Evolutionary conservation across 768 basidiomycete genomes (phyloP).

Genomic region (Daedaleopsis sinensis): DNA sequence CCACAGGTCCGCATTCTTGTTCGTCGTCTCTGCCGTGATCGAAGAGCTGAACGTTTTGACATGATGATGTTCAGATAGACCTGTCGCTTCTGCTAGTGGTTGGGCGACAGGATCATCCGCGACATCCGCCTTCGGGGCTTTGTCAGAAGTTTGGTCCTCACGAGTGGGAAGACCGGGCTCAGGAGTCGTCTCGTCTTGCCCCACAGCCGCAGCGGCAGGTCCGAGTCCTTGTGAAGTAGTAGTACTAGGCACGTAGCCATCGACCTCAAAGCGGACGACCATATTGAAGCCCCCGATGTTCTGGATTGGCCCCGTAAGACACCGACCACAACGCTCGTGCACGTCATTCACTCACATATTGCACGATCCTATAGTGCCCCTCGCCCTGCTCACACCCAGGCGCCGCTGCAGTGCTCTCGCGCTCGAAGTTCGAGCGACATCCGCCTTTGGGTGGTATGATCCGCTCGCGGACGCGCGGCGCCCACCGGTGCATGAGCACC

Average conservation of each 20-base stretch:
- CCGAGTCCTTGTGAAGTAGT: neutral
- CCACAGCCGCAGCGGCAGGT: neutral
- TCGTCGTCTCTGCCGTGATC: neutral
- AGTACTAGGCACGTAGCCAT: constrained; percentile 19
- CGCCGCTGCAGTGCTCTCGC: constrained; percentile 10
- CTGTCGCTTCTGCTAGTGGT: neutral
- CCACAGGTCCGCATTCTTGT: neutral
- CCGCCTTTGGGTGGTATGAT: constrained; percentile 14
- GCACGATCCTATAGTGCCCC: constrained; percentile 25
- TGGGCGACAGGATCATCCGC: too few relatives aligned
- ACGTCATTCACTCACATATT: constrained; percentile 24
- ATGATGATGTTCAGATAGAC: neutral
- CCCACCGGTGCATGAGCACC: constrained; percentile 63
- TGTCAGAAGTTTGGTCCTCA: too few relatives aligned
- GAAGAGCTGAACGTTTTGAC: neutral
- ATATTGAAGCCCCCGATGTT: constrained; percentile 27
- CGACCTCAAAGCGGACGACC: constrained; percentile 33
- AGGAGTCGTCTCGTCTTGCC: neutral
- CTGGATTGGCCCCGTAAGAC: constrained; percentile 10
- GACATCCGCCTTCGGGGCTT: too few relatives aligned
- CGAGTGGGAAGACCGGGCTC: too few relatives aligned
- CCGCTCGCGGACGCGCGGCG: constrained; percentile 36
- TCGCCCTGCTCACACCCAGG: constrained; percentile 22
- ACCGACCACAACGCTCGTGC: neutral
- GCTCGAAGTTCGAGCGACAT: constrained; percentile 50